Evolutionary conservation across 176 grass and related monocot genomes (phyloP), one percentile per base, ranked within the genome.

Genomic region (Rhynchospora breviuscula): DNA sequence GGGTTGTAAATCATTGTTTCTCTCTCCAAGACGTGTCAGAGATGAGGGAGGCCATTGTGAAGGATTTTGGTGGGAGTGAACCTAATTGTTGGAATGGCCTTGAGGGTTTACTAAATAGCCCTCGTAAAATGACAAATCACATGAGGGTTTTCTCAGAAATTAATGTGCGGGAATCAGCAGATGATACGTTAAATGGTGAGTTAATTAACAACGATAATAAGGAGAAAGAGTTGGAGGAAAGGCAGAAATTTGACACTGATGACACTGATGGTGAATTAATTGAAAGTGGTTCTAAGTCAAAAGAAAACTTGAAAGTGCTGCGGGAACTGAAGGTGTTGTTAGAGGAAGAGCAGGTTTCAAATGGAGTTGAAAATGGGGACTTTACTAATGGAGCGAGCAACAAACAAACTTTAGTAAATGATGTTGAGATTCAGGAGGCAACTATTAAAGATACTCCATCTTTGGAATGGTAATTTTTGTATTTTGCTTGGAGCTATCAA

Each of bases 1-100:
- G 89, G 93, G 91, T 93, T 77, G 84, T 98, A 13, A 95, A 75
- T 59, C 96, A 93, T 57, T 98, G 93, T 66, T 98, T 95, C 87
- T 95, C 91, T 49, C 89, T 95, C 67, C 88, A 79, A 93, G 96
- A 95, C 95, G 91, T 98, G 85, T 91, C 93, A 49, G 93, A 95
- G 80, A 95, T 98, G 91, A 91, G 87, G 67, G 96, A 95, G 81
- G 61, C 86, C 57, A 88, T 98, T 57, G 69, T 89, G 60, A 95
- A 95, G 71, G 85, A 91, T 84, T 84, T 98, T 63, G 75, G 70
- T 45, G 80, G 53, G 62, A 82, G 62, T 57, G 85, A 87, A 73
- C 86, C 87, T 64, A 85, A 87, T 81, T 84, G 63, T 25, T 79
- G 81, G 3, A 67, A 83, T 84, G 96, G 75, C 40, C 82, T 85